Evolutionary conservation across 2,329 filamentous ascomycete genomes (phyloP).

Genomic region (Xylogone sp.): DNA sequence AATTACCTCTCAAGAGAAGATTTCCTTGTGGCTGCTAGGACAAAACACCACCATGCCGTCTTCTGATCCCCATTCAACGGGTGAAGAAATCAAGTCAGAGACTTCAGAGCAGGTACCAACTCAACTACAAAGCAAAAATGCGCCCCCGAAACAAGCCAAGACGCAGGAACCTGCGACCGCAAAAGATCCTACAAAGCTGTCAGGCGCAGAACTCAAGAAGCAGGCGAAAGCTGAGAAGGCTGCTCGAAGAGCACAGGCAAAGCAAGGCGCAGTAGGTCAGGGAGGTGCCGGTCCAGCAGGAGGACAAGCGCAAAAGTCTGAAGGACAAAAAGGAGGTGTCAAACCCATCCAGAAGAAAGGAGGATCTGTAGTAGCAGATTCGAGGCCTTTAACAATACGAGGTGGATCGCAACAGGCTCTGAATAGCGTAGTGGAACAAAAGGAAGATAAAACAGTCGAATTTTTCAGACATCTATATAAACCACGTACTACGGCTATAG

Average conservation of each 20-base stretch:
- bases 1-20: background rate
- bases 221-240: conserved; percentile 89
- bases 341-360: conserved; percentile 36
- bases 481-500: conserved; percentile 62
- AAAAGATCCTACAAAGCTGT: conserved; percentile 49
- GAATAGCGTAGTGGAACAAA: conserved; percentile 46
- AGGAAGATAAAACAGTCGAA: conserved; percentile 63
- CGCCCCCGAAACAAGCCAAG: conserved; percentile 8
- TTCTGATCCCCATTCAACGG: conserved; percentile 11
- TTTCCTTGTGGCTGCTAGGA: background rate
- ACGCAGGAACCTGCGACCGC: conserved; percentile 6
- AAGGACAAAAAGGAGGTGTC: conserved; percentile 23
- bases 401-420: conserved; percentile 23
- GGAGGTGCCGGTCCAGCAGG: conserved; percentile 25
- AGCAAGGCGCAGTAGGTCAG: conserved; percentile 43
- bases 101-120: conserved; percentile 1
- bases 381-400: conserved; percentile 20
- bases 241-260: conserved; percentile 72
- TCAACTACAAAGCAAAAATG: conserved; percentile 6
- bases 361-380: conserved; percentile 23
- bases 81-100: conserved; percentile 8
- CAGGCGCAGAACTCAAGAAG: conserved; percentile 80
- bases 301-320: conserved; percentile 19
- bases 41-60: conserved; percentile 11
- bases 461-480: conserved; percentile 81